Percentiles rank a stretch among this genome's conserved stretches.
These are phyloP conservation scores for Biscogniauxia mediterranea DNA, from an alignment of 2,329 filamentous ascomycete genomes.

Conservation along the genomic window DNA sequence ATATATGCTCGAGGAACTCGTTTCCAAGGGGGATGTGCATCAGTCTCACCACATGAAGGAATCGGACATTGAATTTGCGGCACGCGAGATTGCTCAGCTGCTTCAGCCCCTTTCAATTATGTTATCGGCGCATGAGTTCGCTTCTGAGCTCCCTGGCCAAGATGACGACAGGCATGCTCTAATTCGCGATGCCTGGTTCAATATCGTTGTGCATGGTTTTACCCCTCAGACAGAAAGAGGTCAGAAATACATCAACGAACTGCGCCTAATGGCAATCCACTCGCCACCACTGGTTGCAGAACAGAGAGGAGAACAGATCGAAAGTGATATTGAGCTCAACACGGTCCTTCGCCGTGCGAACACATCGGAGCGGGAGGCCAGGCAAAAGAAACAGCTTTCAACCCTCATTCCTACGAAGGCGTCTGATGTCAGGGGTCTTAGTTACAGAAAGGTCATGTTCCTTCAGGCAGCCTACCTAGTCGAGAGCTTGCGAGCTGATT, in stretches of 20 bases:
- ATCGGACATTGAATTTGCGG: constrained; percentile 77
- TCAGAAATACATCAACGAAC: constrained; percentile 70
- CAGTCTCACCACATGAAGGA: constrained; percentile 71
- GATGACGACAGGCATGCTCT: constrained; percentile 71
- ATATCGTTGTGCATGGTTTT: constrained; percentile 93
- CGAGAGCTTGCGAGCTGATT: constrained; percentile 80
- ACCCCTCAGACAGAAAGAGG: constrained; percentile 70
- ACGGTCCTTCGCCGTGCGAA: constrained; percentile 86
- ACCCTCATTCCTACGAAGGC: constrained; percentile 74
- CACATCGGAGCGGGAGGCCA: constrained; percentile 71
- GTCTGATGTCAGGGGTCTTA: constrained; percentile 75
- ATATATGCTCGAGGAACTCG: constrained; percentile 80
- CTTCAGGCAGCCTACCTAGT: constrained; percentile 87
- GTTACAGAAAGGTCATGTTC: constrained; percentile 89
- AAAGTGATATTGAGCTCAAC: constrained; percentile 96
- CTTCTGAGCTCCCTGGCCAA: constrained; percentile 41
- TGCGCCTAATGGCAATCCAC: constrained; percentile 81
- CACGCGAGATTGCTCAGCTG: constrained; percentile 83
- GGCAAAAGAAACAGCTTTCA: constrained; percentile 77
- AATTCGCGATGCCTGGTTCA: constrained; percentile 95
- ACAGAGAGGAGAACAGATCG: constrained; percentile 82
- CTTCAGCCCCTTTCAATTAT: constrained; percentile 84
- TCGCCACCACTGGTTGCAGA: constrained; percentile 86
- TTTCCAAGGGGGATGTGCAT: constrained; percentile 85
- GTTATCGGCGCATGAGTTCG: constrained; percentile 65